A percentile compares a stretch with the other conserved stretches of the same genome.
phyloP scores from a whole-genome alignment of 1,284 basidiomycete species.

The Apiotrichum porosum region DNA sequence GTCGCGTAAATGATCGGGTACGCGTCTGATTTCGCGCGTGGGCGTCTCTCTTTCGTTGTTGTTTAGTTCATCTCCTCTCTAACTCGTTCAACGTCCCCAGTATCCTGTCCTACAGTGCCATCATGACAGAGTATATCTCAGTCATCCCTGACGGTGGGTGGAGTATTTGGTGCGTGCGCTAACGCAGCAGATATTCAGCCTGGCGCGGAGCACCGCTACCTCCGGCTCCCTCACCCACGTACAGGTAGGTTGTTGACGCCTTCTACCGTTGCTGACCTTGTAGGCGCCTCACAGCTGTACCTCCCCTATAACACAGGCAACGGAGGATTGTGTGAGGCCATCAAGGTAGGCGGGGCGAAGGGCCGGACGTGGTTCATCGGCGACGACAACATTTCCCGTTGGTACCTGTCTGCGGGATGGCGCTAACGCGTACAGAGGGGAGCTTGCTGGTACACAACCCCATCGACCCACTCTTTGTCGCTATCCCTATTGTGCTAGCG shows the following conservation, averaged over 20 bases:
- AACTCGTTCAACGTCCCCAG: neutral
- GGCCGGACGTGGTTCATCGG: conserved; percentile 44
- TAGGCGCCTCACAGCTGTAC: conserved; percentile 40
- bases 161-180: neutral
- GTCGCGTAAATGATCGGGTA: too few species aligned
- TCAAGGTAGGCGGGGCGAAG: conserved; percentile 29
- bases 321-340: conserved; percentile 27
- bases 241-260: conserved; percentile 29
- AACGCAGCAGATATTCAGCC: conserved; percentile 30
- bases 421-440: conserved; percentile 25
- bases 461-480: conserved; percentile 41
- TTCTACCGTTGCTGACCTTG: too few species aligned
- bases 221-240: conserved; percentile 44
- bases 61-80: too few species aligned
- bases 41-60: neutral
- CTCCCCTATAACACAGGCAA: conserved; percentile 21
- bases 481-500: conserved; percentile 33
- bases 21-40: conserved; percentile 1
- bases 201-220: conserved; percentile 26
- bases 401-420: neutral
- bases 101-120: too few species aligned
- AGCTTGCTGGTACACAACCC: conserved; percentile 36
- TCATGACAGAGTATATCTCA: conserved; percentile 28
- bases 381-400: conserved; percentile 34
- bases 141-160: conserved; percentile 23